A percentile compares a stretch with the other conserved stretches of the same genome.
These are phyloP conservation scores for Trametes cinnabarina DNA, from an alignment of 768 basidiomycete genomes.

Conservation along the genomic window DNA sequence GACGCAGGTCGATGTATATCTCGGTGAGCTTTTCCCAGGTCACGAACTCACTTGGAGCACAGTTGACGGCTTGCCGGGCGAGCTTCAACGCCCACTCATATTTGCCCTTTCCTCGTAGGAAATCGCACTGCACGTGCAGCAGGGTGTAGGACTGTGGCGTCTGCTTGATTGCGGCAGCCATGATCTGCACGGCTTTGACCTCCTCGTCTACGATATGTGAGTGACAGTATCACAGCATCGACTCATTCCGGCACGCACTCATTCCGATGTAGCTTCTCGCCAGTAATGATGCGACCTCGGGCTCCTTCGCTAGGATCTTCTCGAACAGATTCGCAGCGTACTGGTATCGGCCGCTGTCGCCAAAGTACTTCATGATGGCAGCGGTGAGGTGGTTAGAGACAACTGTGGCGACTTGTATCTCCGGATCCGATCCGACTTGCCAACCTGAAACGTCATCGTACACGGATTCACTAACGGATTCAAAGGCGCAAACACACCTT, in stretches of 20 bases:
- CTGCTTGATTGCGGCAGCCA: slow-evolving; percentile 76
- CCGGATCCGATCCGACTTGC: slow-evolving; percentile 98
- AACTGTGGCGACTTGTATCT: slow-evolving; percentile 95
- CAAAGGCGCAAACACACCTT: slow-evolving; percentile 52
- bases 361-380: slow-evolving; percentile 95
- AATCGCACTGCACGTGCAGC: slow-evolving; percentile 92
- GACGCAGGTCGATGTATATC: slow-evolving; percentile 85
- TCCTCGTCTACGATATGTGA: slow-evolving; percentile 72
- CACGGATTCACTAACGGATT: not conserved
- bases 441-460: slow-evolving; percentile 57
- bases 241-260: slow-evolving; percentile 64
- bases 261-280: slow-evolving; percentile 93
- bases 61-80: slow-evolving; percentile 94
- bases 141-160: slow-evolving; percentile 93
- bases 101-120: slow-evolving; percentile 82
- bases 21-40: slow-evolving; percentile 99
- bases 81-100: slow-evolving; percentile 87
- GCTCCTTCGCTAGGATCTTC: slow-evolving; percentile 79
- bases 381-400: slow-evolving; percentile 96
- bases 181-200: slow-evolving; percentile 96
- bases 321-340: slow-evolving; percentile 93
- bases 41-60: slow-evolving; percentile 97
- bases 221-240: not conserved
- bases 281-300: slow-evolving; percentile 84
- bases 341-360: slow-evolving; percentile 83